Conservation (phyloP, 2,329 filamentous ascomycete genomes). For the Curvularia eragrostidis region DNA sequence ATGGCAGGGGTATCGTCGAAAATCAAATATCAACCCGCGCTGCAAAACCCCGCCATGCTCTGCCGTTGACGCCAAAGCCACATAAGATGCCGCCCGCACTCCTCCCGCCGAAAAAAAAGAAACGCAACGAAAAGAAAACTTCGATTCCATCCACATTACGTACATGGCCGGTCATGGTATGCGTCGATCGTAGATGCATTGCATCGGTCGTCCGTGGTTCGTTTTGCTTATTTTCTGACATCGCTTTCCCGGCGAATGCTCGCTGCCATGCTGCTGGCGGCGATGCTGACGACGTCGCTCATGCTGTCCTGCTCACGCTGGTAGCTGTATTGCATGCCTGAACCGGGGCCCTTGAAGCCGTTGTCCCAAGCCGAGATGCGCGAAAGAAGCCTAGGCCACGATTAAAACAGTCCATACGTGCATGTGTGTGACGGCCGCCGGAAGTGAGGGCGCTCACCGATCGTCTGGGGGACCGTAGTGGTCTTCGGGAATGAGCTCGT, state of each 20-base stretch:
- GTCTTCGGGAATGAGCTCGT: conserved; percentile 71
- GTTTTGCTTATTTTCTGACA: conserved; percentile 6
- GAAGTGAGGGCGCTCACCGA: conserved; percentile 33
- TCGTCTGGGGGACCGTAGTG: conserved; percentile 41
- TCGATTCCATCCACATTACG: conserved; percentile 6
- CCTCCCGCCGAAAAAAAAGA: not conserved
- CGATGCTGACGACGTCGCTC: conserved; percentile 26
- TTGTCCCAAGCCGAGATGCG: conserved; percentile 47
- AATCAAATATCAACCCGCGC: conserved; percentile 2
- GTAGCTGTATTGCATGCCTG: conserved; percentile 28
- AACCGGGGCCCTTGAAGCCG: conserved; percentile 35
- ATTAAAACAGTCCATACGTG: conserved; percentile 28
- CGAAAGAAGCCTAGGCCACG: conserved; percentile 37
- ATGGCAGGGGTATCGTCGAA: conserved; percentile 20
- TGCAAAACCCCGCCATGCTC: conserved; percentile 2
- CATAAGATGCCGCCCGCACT: conserved; percentile 2
- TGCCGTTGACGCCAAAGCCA: conserved; percentile 7
- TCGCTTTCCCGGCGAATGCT: conserved; percentile 19
- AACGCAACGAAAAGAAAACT: not conserved
- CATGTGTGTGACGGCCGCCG: not conserved
- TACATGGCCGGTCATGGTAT: not conserved
- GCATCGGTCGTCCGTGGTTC: not conserved
- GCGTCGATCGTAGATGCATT: not conserved
- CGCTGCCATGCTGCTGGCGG: conserved; percentile 16
- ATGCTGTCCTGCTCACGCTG: conserved; percentile 30